Evolutionary conservation across 345 rosid species (phyloP), one percentile per base, ranked within the genome.

Genomic region (Conringia planisiliqua): DNA sequence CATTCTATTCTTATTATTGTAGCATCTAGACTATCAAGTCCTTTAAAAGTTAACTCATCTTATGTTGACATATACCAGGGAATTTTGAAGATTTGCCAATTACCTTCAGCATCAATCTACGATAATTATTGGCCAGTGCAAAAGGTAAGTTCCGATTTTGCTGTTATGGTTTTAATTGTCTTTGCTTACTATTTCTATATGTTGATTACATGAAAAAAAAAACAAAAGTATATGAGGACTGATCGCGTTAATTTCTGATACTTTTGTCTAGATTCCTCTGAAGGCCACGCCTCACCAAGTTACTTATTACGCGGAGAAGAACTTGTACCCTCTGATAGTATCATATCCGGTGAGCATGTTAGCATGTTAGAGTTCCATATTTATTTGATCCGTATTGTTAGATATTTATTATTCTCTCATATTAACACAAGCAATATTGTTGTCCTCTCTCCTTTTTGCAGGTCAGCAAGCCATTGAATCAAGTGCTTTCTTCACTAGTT

Each of bases 251-350:
- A 39, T 69, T 35, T 61, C 74, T 56, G 48, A 46, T 72, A 13
- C 24, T 70, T 68, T 73, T 79, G 27, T 40, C 81, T 84, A 95
- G 99, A 74, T 95, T 83, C 92, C 98, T 69, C 71, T 92, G 78
- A 90, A 84, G 81, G 98, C 91, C 66, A 95, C 98, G 64, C 99
- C 99, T 69, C 99, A 95, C 87, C 99, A 95, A 83, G 96, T 95
- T 64, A 89, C 98, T 52, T 95, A 90, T 84, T 90, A 83, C 65
- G 85, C 97, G 0, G 98, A 95, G 86, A 89, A 75, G 85, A 95
- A 92, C 74, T 81, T 95, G 66, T 95, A 95, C 72, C 88, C 94
- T 0, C 80, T 95, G 72, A 90, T 95, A 73, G 96, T 95, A 80
- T 92, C 97, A 47, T 83, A 86, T 81, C 98, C 88, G 47, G 98